phyloP scores from a whole-genome alignment of 2,329 filamentous ascomycete genomes.

The Sclerotinia spermophila region DNA sequence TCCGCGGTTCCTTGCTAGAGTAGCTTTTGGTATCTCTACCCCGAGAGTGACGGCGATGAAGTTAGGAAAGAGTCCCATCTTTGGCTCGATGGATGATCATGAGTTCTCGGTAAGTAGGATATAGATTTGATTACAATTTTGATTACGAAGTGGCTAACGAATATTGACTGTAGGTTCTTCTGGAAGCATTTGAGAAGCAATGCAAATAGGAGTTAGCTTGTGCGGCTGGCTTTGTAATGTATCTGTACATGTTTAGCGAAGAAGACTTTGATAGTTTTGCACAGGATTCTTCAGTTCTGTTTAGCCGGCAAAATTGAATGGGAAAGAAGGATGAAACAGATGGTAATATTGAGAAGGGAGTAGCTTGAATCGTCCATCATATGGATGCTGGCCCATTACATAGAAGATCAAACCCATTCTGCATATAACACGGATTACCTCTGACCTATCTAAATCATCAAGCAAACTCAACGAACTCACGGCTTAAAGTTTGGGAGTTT shows the following conservation, averaged over 20 bases:
- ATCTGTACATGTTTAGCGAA: background rate
- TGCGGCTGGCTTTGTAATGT: background rate
- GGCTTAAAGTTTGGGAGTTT: background rate
- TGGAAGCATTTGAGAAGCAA: constrained; percentile 14
- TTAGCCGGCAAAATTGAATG: too few species aligned
- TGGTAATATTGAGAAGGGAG: background rate
- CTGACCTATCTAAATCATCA: background rate
- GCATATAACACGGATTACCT: background rate
- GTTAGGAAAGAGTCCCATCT: constrained; percentile 44
- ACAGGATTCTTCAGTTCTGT: background rate
- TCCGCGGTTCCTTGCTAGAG: constrained; percentile 53
- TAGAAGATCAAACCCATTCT: background rate
- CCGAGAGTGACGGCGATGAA: constrained; percentile 50
- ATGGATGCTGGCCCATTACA: background rate
- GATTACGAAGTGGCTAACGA: background rate
- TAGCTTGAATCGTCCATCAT: background rate
- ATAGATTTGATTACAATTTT: background rate
- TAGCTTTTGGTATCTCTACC: constrained; percentile 61
- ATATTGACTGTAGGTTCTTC: constrained; percentile 11
- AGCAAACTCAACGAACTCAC: background rate
- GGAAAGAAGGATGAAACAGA: background rate
- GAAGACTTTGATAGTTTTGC: background rate
- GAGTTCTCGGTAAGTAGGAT: constrained; percentile 46
- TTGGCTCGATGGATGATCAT: constrained; percentile 53
- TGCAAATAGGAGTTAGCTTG: background rate